phyloP scores from a whole-genome alignment of 768 basidiomycete genomes.

The Cyclocybe cylindracea region DNA sequence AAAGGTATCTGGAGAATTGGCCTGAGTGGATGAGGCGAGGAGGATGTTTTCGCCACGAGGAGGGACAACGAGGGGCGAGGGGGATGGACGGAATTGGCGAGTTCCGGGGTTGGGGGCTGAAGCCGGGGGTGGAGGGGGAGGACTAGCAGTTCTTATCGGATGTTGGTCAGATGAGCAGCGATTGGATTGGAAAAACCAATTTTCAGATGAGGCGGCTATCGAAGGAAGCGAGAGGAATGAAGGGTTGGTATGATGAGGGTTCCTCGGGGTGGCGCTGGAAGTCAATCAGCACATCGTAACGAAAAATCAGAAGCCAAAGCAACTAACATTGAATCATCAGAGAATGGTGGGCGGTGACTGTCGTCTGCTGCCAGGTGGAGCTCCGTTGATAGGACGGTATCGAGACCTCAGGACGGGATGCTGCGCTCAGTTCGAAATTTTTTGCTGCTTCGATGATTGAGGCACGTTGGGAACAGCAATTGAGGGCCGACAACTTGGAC shows the following conservation, averaged over 20 bases:
- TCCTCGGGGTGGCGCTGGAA: conserved; percentile 26
- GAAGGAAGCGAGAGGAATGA: conserved; percentile 42
- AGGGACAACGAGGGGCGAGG: conserved; percentile 41
- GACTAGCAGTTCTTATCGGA: conserved; percentile 14
- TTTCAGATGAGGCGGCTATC: no score
- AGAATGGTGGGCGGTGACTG: no score
- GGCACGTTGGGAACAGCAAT: conserved; percentile 17
- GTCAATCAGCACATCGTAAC: conserved; percentile 9
- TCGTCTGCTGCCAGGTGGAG: no score
- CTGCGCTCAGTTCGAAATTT: conserved; percentile 24
- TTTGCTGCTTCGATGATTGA: conserved; percentile 29
- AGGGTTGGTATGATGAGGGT: conserved; percentile 27
- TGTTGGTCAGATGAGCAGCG: conserved; percentile 28
- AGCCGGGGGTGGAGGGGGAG: conserved; percentile 20
- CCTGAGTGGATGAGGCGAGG: conserved; percentile 28
- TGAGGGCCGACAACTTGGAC: conserved; percentile 38
- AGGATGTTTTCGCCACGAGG: conserved; percentile 36
- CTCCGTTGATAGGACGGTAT: conserved; percentile 24
- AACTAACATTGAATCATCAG: conserved; percentile 41
- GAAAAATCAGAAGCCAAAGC: conserved; percentile 4
- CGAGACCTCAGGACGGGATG: conserved; percentile 29
- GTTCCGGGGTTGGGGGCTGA: conserved; percentile 25
- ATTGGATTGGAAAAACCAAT: no score
- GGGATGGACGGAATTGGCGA: conserved; percentile 31
- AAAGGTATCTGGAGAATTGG: conserved; percentile 32